Evolutionary conservation across 257 asterid species (phyloP).

Genomic region (Catharanthus roseus): DNA sequence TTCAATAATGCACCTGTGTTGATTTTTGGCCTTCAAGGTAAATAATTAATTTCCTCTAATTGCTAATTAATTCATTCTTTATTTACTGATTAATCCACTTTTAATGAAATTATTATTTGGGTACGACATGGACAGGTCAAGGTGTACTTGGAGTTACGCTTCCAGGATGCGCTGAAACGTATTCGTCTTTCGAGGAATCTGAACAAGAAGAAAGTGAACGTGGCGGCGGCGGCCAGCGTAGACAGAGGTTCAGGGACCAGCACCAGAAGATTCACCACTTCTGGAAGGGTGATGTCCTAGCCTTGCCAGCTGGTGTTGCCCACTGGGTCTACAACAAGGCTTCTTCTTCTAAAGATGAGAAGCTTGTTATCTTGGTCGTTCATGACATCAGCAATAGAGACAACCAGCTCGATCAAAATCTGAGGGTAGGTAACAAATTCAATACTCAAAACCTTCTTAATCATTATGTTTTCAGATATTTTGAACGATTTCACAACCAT

Average conservation of each 20-base stretch:
- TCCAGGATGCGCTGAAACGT: slow-evolving; percentile 26
- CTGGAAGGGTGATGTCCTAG: slow-evolving; percentile 45
- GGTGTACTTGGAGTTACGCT: slow-evolving; percentile 12
- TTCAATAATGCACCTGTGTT: slow-evolving; percentile 15
- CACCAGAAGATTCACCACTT: slow-evolving; percentile 48
- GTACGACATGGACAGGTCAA: slow-evolving; percentile 2
- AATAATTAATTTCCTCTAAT: no score
- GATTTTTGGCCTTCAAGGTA: no score
- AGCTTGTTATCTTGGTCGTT: slow-evolving; percentile 40
- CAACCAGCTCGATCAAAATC: slow-evolving; percentile 53
- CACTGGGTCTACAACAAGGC: slow-evolving; percentile 60
- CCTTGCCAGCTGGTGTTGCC: slow-evolving; percentile 44
- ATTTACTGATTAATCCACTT: no score
- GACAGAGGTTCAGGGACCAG: slow-evolving; percentile 20
- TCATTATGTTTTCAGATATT: no score
- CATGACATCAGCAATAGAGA: slow-evolving; percentile 43
- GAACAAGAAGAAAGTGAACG: neutral
- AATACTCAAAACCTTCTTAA: no score
- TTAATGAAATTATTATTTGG: no score
- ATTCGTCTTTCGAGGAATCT: neutral
- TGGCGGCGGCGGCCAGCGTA: neutral
- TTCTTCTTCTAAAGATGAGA: slow-evolving; percentile 17
- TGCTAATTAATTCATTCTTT: no score
- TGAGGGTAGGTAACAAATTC: slow-evolving; percentile 44
- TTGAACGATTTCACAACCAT: no score